Evolutionary conservation across 1,284 basidiomycete genomes (phyloP), one percentile per base, ranked within the genome.

Genomic region (Ceratobasidium theobromae): DNA sequence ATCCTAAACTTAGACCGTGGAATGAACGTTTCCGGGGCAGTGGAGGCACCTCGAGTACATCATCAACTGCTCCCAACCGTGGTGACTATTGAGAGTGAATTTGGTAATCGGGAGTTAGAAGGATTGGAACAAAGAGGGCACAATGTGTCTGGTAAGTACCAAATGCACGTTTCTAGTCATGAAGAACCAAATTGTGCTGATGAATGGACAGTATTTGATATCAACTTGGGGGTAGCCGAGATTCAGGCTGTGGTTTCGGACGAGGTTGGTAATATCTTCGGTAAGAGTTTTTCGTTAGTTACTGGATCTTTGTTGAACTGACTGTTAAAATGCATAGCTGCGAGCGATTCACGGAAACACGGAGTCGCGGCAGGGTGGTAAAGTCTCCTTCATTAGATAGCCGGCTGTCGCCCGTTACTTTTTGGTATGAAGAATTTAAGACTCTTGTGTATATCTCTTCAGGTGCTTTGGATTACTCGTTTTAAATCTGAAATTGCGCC

Each of bases 41-140:
- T 98, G 38, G 96, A 98, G 76, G 82, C 78, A 69, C 88, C 91
- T 0, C 82, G 95, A n/a, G 74, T 97, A n/a, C 95, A 98, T 74
- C 86, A 97, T 74, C 96, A 98, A 75, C 79, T 97, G 28, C 88
- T 87, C 69, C 95, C 96, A 0, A 67, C 74, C 14, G 48, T 76
- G 27, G 80, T 91, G 3, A 83, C 87, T 12, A 81, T 84, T 30
- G 94, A 96, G 70, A 77, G 80, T 68, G 80, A 82, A 0, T 85
- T 87, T 71, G 82, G 86, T 1, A 65, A 72, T 28, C 73, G 81
- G 27, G 72, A 88, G 28, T 67, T 93, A 3, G 77, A 83, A 16
- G 85, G 75, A 1, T 79, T 97, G 28, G 73, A 76, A 51, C 73
- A 74, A 2, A 78, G 85, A 48, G 92, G 91, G 0, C 94, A 97